Evolutionary conservation across 306 rosid genomes (phyloP), one percentile per base, ranked within the genome.

Genomic region (Fragaria iinumae): DNA sequence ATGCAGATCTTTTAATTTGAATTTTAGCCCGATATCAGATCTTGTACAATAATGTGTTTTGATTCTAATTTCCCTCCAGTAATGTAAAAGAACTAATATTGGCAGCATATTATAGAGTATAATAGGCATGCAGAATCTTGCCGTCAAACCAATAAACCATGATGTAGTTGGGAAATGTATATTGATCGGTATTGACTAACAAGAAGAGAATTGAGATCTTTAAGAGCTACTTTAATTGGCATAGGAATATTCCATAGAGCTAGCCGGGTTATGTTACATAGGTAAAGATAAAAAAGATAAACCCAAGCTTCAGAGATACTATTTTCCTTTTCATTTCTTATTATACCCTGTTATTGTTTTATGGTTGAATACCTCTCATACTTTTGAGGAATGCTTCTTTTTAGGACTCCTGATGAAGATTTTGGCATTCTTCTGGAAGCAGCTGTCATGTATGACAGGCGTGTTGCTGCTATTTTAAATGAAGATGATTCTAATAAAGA

Each of bases 391-490:
- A 39, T 23, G 49, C 9, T 62, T 55, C 64, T 71, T 84, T 77
- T 62, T 64, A 95, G 99, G 97, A 92, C 99, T 43, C 92, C 91
- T 1, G 97, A 95, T 83, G 97, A 95, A 86, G 97, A 92, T 88
- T 95, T 95, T 79, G 81, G 87, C 76, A 88, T 95, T 83, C 97
- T 92, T 80, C 82, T 92, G 83, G 99, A 92, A 91, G 97, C 99
- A 79, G 99, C 99, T 76, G 83, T 95, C 72, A 92, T 95, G 99
- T 95, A 92, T 81, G 98, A 95, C 48, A 90, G 97, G 84, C 97
- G 97, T 80, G 99, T 92, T 83, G 94, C 97, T 63, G 93, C 99
- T 39, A 86, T 95, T 67, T 82, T 95, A 70, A 80, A 86, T 74
- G 97, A 95, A 88, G 97, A 90, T 62, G 92, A 95, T 86, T 92